Evolutionary conservation across 2,329 filamentous ascomycete genomes (phyloP).

Genomic region (Colletotrichum musae): DNA sequence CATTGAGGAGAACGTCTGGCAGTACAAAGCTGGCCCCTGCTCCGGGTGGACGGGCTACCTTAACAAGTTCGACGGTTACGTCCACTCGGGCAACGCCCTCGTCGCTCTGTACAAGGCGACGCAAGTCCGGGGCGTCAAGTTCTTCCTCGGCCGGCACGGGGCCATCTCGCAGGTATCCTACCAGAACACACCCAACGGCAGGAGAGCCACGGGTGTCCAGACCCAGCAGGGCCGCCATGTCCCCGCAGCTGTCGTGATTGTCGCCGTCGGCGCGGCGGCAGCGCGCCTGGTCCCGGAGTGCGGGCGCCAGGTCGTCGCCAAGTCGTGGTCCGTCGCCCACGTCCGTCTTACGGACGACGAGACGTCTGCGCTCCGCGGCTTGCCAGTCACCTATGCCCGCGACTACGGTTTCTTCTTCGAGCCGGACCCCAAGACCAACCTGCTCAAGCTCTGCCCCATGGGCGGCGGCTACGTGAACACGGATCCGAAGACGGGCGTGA

Average conservation of each 20-base stretch:
- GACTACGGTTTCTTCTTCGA: slow-evolving; percentile 78
- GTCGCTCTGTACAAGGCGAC: slow-evolving; percentile 60
- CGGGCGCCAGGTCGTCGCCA: slow-evolving; percentile 66
- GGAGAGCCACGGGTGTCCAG: slow-evolving; percentile 17
- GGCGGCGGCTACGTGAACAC: slow-evolving; percentile 70
- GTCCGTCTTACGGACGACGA: slow-evolving; percentile 70
- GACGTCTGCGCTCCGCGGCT: slow-evolving; percentile 65
- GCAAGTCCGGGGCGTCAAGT: slow-evolving; percentile 56
- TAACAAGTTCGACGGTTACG: slow-evolving; percentile 70
- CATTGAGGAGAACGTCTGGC: slow-evolving; percentile 61
- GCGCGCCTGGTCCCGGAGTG: slow-evolving; percentile 63
- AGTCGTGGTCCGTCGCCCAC: slow-evolving; percentile 73
- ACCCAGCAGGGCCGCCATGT: slow-evolving; percentile 40
- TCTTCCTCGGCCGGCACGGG: slow-evolving; percentile 49
- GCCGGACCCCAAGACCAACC: slow-evolving; percentile 69
- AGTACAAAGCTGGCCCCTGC: slow-evolving; percentile 61
- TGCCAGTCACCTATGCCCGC: slow-evolving; percentile 73
- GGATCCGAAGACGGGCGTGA: slow-evolving; percentile 50
- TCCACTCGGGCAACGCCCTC: slow-evolving; percentile 68
- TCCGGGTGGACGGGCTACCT: slow-evolving; percentile 71
- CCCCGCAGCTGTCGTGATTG: slow-evolving; percentile 56
- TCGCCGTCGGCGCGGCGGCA: slow-evolving; percentile 66
- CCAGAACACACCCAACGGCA: slow-evolving; percentile 36
- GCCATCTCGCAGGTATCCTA: slow-evolving; percentile 46
- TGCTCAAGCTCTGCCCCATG: slow-evolving; percentile 73